phyloP scores from a whole-genome alignment of 2,329 filamentous ascomycete species.

The Zymoseptoria pseudotritici region DNA sequence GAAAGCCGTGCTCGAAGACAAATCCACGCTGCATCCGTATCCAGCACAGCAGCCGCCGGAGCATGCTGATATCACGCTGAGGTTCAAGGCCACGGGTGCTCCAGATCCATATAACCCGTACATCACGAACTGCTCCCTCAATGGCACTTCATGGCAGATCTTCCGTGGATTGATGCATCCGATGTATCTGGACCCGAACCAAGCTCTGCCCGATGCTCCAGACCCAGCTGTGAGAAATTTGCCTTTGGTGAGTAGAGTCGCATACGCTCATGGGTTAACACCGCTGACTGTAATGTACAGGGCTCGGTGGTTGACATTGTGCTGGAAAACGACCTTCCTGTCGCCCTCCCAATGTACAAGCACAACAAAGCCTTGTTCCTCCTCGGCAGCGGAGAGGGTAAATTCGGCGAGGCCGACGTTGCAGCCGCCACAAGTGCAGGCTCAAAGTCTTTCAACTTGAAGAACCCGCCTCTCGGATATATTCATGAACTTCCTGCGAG shows the following conservation, averaged over 20 bases:
- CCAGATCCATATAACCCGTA: conserved; percentile 15
- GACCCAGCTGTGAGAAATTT: conserved; percentile 9
- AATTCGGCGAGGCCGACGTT: conserved; percentile 6
- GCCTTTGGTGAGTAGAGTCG: neutral
- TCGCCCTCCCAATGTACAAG: conserved; percentile 14
- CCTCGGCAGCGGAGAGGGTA: conserved; percentile 8
- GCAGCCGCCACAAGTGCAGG: conserved; percentile 1
- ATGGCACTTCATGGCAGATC: conserved; percentile 16
- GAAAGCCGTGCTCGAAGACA: conserved; percentile 4
- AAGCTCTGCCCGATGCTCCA: conserved; percentile 7
- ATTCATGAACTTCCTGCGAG: conserved; percentile 14
- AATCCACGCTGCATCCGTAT: conserved; percentile 5
- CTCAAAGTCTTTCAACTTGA: conserved; percentile 5
- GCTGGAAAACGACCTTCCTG: conserved; percentile 12
- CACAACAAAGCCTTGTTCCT: conserved; percentile 16
- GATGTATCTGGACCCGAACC: conserved; percentile 5
- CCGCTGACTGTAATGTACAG: conserved; percentile 1
- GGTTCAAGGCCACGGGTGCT: conserved; percentile 13
- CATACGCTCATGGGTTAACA: neutral
- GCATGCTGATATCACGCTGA: conserved; percentile 10
- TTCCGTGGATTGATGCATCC: conserved; percentile 14
- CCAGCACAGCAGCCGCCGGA: conserved; percentile 6
- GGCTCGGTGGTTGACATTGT: conserved; percentile 17
- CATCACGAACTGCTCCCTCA: conserved; percentile 18
- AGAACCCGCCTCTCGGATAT: conserved; percentile 11